phyloP scores from a whole-genome alignment of 192 early-diverging fungal genomes.

The Allomyces macrogynus region DNA sequence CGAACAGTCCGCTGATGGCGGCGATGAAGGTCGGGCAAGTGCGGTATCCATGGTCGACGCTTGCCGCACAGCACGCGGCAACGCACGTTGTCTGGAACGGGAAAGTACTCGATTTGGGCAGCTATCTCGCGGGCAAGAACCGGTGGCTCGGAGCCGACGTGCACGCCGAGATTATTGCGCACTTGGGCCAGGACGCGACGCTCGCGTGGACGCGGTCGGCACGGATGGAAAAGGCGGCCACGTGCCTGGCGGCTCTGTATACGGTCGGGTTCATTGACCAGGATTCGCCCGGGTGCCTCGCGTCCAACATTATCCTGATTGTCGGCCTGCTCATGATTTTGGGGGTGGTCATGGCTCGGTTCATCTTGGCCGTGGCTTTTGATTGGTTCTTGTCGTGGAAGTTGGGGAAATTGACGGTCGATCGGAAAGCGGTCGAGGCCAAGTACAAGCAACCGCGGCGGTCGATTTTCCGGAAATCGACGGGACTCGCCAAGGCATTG shows the following conservation, averaged over 20 bases:
- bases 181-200: constrained; percentile 9
- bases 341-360: constrained; percentile 9
- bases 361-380: not conserved
- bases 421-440: not conserved
- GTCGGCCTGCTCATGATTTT: constrained; percentile 17
- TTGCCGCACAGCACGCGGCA: constrained; percentile 14
- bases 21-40: constrained; percentile 6
- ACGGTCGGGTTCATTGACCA: constrained; percentile 10
- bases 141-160: constrained; percentile 6
- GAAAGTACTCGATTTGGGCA: constrained; percentile 47
- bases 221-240: constrained; percentile 4
- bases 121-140: constrained; percentile 3
- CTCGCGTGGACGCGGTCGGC: constrained; percentile 4
- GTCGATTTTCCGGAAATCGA: not conserved
- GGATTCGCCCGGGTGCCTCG: constrained; percentile 12
- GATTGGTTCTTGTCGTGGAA: not conserved
- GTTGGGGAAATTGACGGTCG: not conserved
- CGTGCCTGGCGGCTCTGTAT: constrained; percentile 12
- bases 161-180: constrained; percentile 6
- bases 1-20: constrained; percentile 6
- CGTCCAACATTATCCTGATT: constrained; percentile 15
- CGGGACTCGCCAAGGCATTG: not conserved
- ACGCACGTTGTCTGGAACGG: constrained; percentile 53
- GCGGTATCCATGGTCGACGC: constrained; percentile 48
- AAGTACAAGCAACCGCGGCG: not conserved